A percentile compares a stretch with the other conserved stretches of the same genome.
Conservation (phyloP, 2,329 filamentous ascomycete species). For the Trichoderma endophyticum region DNA sequence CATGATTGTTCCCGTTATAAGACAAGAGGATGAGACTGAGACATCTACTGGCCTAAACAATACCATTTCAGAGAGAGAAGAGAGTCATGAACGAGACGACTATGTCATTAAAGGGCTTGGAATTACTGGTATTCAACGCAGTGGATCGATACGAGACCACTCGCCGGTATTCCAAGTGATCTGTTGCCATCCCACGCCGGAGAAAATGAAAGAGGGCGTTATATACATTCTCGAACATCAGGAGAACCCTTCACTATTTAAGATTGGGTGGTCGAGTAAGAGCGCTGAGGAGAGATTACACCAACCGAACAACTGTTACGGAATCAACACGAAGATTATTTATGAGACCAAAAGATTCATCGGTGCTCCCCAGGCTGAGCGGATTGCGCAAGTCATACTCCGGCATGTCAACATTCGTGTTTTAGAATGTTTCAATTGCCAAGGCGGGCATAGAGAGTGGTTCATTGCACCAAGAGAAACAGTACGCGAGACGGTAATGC, state of each 20-base stretch:
- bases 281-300: not conserved
- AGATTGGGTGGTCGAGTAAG: slow-evolving; percentile 1
- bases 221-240: not conserved
- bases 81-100: not conserved
- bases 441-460: slow-evolving; percentile 1
- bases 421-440: not conserved
- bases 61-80: not conserved
- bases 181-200: not conserved
- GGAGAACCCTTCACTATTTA: not conserved
- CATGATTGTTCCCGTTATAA: not conserved
- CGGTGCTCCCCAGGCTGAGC: not conserved
- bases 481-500: not conserved
- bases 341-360: not conserved
- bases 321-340: not conserved
- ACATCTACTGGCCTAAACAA: not conserved
- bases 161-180: slow-evolving; percentile 2
- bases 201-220: not conserved
- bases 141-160: slow-evolving; percentile 3
- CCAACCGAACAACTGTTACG: not conserved
- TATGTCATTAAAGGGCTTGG: not conserved
- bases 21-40: not conserved
- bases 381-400: not conserved
- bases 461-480: not conserved
- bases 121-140: not conserved
- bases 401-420: slow-evolving; percentile 2